These are phyloP conservation scores for Epipyxis sp. DNA, from an alignment of 108 stramenopile genomes.

Conservation along the genomic window DNA sequence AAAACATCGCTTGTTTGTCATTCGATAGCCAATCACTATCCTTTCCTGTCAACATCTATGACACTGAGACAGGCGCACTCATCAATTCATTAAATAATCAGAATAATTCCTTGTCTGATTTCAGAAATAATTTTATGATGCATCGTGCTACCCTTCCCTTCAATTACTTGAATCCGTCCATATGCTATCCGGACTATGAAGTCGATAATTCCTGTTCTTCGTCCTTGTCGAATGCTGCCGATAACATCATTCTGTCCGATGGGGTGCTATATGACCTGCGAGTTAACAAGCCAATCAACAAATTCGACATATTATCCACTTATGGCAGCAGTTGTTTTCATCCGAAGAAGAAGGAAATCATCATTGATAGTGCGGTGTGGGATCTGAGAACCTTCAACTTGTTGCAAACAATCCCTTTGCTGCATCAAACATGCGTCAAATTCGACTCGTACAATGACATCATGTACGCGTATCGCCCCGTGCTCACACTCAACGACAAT, in stretches of 20 bases:
- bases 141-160: too few relatives aligned
- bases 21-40: too few relatives aligned
- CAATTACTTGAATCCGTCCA: background rate
- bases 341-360: background rate
- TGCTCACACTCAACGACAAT: background rate
- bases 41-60: too few relatives aligned
- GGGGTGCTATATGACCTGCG: background rate
- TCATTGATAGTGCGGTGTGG: slow-evolving; percentile 15
- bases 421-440: background rate
- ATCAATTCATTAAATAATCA: too few relatives aligned
- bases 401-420: background rate
- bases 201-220: too few relatives aligned
- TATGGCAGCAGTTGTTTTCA: background rate
- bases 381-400: slow-evolving; percentile 3
- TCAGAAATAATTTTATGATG: too few relatives aligned
- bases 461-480: background rate
- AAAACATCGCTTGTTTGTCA: too few relatives aligned
- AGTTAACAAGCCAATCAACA: background rate
- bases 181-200: background rate
- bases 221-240: too few relatives aligned
- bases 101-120: too few relatives aligned
- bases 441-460: background rate
- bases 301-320: background rate
- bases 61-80: too few relatives aligned
- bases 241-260: background rate